Base-by-base conservation (phyloP, 257 asterid genomes). In the Solanum chiquidenum region DNA sequence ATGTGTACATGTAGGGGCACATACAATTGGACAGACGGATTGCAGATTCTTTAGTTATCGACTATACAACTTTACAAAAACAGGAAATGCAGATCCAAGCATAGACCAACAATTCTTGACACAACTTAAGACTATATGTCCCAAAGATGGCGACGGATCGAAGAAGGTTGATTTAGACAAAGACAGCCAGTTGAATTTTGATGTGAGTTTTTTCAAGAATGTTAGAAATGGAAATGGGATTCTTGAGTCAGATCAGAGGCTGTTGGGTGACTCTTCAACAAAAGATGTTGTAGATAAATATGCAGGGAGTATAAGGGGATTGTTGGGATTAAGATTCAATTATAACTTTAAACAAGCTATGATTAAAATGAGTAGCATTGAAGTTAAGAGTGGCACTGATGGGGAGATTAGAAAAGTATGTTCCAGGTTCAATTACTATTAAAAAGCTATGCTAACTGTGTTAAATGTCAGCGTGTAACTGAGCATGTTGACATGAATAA, bases 181-280 rank as follows among this genome's bases (percentile, higher is more conserved):
- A 77, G 94, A 92, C 44, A 94, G 95, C 31, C 89, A 84, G 64
- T 62, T 92, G 77, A 86, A 90, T 5, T 94, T 95, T 71, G 98
- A 95, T 38, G 93, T 88, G 4, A 94, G 91, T 75, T 93, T 93
- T 90, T 93, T 95, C 94, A 95, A 95, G 93, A 95, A 94, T 62
- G 89, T 94, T 34, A 89, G 93, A 75, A 94, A 94, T 42, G 98
- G 98, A 3, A 86, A 91, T 29, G 98, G 91, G 68, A 76, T 95
- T 88, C 97, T 95, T 44, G 97, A 95, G 88, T 95, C 97, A 20
- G 98, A 95, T 83, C 98, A 95, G 84, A 91, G 96, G 94, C 93
- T 95, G 1, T 92, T 92, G 89, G 95, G 94, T 6, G 97, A 95
- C 83, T 55, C 93, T 5, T 71, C 88, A 5, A 92, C 96, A 0